Percentiles rank a stretch among this genome's conserved stretches.
Evolutionary conservation across 2,329 filamentous ascomycete genomes (phyloP).

Genomic region (Sordariomycetes sp.): DNA sequence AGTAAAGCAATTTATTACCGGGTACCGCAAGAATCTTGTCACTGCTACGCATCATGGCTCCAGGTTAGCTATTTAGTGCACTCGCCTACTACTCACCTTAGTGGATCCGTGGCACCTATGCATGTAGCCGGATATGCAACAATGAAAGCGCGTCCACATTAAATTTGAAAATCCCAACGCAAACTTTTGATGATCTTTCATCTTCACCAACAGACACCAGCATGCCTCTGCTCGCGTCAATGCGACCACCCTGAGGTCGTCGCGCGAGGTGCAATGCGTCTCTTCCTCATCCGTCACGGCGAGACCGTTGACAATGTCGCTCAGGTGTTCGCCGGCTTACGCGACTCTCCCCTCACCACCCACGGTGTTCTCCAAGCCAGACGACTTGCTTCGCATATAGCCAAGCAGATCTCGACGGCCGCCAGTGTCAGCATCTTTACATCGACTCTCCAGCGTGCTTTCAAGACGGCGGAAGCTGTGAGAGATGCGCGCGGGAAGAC

Average conservation of each 20-base stretch:
- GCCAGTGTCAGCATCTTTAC: conserved; percentile 68
- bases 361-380: conserved; percentile 76
- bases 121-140: no score
- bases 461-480: conserved; percentile 60
- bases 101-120: no score
- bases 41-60: no score
- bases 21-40: no score
- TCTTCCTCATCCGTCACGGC: conserved; percentile 78
- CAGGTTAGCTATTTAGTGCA: no score
- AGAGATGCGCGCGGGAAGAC: conserved; percentile 39
- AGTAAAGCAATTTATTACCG: no score
- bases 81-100: no score
- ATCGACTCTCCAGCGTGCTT: conserved; percentile 68
- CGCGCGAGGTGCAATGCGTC: conserved; percentile 18
- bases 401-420: conserved; percentile 22
- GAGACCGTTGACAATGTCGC: conserved; percentile 88
- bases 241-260: conserved; percentile 4
- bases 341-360: conserved; percentile 71
- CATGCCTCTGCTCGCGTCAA: neutral
- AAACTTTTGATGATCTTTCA: no score
- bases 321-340: conserved; percentile 67
- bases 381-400: conserved; percentile 57
- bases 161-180: no score
- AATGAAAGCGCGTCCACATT: no score
- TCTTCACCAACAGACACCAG: no score